Percentiles rank a stretch among this genome's conserved stretches.
Conservation (phyloP, 2,329 filamentous ascomycete genomes). For the Tolypocladium tundrense region DNA sequence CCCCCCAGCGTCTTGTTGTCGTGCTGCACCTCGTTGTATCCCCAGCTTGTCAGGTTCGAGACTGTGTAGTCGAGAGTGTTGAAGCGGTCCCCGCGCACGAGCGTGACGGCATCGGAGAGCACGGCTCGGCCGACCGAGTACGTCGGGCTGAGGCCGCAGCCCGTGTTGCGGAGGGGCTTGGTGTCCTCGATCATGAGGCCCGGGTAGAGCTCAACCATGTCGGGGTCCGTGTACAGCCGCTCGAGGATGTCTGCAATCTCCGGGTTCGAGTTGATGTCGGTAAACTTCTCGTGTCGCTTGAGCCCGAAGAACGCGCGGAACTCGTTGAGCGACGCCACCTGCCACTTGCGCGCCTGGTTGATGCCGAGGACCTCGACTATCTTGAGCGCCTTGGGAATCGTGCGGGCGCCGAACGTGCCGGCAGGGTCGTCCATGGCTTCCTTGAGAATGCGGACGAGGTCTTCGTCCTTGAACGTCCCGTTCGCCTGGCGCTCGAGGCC, state of each 20-base stretch:
- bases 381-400: conserved; percentile 47
- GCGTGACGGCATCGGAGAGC: conserved; percentile 47
- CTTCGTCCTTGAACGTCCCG: conserved; percentile 44
- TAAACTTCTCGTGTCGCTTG: conserved; percentile 44
- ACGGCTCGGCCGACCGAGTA: conserved; percentile 46
- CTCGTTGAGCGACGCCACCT: conserved; percentile 52
- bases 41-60: conserved; percentile 31
- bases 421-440: conserved; percentile 51
- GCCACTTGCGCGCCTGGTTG: conserved; percentile 50
- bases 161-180: conserved; percentile 39
- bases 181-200: conserved; percentile 53
- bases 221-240: conserved; percentile 51
- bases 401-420: conserved; percentile 47
- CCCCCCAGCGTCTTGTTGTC: conserved; percentile 26
- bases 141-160: conserved; percentile 40
- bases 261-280: conserved; percentile 46
- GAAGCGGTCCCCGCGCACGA: conserved; percentile 51
- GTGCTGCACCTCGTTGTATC: conserved; percentile 22
- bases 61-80: conserved; percentile 40
- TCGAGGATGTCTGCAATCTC: conserved; percentile 46
- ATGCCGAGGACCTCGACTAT: conserved; percentile 55
- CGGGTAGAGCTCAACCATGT: conserved; percentile 60
- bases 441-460: conserved; percentile 46
- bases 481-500: conserved; percentile 34
- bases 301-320: conserved; percentile 54